phyloP scores from a whole-genome alignment of 75 land plant species.

The Larix kaempferi region DNA sequence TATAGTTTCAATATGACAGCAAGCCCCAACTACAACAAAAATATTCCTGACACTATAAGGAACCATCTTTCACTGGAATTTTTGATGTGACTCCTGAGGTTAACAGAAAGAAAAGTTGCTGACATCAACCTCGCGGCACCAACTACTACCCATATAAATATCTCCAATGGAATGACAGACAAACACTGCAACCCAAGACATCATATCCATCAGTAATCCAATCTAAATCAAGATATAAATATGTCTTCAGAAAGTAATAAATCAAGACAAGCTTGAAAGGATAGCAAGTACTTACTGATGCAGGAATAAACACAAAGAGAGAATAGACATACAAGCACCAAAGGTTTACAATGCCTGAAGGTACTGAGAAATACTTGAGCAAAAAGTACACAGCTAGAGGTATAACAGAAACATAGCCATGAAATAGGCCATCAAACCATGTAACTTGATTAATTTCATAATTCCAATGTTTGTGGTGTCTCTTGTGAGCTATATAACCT shows the following conservation, averaged over 20 bases:
- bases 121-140: conserved; percentile 91
- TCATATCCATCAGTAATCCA: conserved; percentile 9
- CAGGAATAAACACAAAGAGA: conserved; percentile 94
- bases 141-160: conserved; percentile 93
- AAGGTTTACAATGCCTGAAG: conserved; percentile 88
- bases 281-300: conserved; percentile 54
- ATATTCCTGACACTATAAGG: conserved; percentile 71
- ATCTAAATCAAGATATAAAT: not conserved
- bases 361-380: conserved; percentile 91
- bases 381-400: conserved; percentile 80
- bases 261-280: conserved; percentile 9
- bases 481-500: conserved; percentile 87
- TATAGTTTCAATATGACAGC: conserved; percentile 78
- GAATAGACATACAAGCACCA: conserved; percentile 97
- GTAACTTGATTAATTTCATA: conserved; percentile 96
- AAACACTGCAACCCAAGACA: conserved; percentile 64
- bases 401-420: conserved; percentile 87
- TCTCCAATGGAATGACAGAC: conserved; percentile 83
- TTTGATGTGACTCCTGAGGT: conserved; percentile 78
- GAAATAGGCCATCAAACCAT: conserved; percentile 95
- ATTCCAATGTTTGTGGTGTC: conserved; percentile 72
- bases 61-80: conserved; percentile 96
- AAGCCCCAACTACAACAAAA: conserved; percentile 74
- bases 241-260: not conserved
- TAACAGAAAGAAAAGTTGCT: conserved; percentile 90